These are phyloP conservation scores for Osmanthus fragrans DNA, from an alignment of 257 asterid species.

Conservation along the genomic window DNA sequence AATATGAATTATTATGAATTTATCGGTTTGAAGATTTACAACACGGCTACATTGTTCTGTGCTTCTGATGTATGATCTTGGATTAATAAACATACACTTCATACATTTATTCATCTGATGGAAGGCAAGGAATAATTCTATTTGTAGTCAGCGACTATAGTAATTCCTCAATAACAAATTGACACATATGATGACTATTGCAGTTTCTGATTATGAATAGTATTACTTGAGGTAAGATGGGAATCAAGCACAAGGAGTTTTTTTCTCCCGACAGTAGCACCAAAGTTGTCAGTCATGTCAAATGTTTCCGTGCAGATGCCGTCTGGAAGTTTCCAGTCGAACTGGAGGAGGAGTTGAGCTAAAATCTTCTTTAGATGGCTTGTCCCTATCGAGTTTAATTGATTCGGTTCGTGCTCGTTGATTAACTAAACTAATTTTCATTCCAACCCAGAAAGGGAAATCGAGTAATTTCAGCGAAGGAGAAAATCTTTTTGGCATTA, in stretches of 20 bases:
- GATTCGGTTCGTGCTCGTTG: neutral
- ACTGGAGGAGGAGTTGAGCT: constrained; percentile 30
- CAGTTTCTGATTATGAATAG: no score
- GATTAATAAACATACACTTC: no score
- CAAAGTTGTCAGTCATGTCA: constrained; percentile 37
- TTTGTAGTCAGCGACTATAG: no score
- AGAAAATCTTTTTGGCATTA: neutral
- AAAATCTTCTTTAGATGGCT: neutral
- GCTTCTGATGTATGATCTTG: no score
- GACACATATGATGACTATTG: no score
- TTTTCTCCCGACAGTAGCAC: constrained; percentile 30
- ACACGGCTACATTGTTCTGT: no score
- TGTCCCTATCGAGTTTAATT: neutral
- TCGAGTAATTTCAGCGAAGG: neutral
- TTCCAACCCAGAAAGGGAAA: neutral
- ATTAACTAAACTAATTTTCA: neutral
- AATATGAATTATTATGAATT: neutral
- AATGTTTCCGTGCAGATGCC: constrained; percentile 21
- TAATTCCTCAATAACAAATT: no score
- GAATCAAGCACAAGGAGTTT: constrained; percentile 23
- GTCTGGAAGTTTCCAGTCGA: constrained; percentile 33
- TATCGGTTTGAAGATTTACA: neutral
- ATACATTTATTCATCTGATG: no score
- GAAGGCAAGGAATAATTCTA: no score
- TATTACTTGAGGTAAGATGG: neutral